A percentile compares a stretch with the other conserved stretches of the same genome.
These are phyloP conservation scores for Pyrus betulifolia DNA, from an alignment of 306 rosid species.

Conservation along the genomic window DNA sequence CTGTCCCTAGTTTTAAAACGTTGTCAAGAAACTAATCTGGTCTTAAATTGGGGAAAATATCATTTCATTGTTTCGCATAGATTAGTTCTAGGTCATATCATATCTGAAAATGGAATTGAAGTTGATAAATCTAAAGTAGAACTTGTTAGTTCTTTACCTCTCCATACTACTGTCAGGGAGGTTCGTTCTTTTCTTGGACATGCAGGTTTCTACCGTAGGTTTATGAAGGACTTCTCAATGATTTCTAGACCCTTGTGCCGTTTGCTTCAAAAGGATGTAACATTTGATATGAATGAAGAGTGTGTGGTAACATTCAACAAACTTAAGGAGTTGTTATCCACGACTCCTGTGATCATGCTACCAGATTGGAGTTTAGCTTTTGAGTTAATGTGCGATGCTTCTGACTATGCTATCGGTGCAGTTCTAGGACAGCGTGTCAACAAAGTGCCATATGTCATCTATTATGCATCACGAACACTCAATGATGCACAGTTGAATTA, in stretches of 20 bases:
- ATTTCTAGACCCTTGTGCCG: background rate
- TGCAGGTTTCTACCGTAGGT: no score
- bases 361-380: background rate
- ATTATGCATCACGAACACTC: background rate
- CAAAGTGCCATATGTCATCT: background rate
- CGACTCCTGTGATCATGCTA: background rate
- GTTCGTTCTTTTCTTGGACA: no score
- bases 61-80: background rate
- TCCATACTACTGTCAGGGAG: background rate
- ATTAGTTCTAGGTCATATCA: background rate
- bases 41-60: background rate
- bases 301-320: background rate
- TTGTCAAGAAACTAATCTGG: background rate
- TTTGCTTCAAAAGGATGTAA: background rate
- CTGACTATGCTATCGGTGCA: background rate
- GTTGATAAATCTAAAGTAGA: background rate
- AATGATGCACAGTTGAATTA: background rate
- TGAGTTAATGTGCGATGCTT: background rate
- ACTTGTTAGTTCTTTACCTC: background rate
- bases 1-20: background rate
- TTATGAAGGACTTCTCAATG: background rate
- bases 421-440: background rate
- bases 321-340: background rate
- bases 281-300: background rate
- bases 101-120: background rate